Base-by-base conservation (phyloP, 2,329 filamentous ascomycete species). In the Neofusicoccum sp. region DNA sequence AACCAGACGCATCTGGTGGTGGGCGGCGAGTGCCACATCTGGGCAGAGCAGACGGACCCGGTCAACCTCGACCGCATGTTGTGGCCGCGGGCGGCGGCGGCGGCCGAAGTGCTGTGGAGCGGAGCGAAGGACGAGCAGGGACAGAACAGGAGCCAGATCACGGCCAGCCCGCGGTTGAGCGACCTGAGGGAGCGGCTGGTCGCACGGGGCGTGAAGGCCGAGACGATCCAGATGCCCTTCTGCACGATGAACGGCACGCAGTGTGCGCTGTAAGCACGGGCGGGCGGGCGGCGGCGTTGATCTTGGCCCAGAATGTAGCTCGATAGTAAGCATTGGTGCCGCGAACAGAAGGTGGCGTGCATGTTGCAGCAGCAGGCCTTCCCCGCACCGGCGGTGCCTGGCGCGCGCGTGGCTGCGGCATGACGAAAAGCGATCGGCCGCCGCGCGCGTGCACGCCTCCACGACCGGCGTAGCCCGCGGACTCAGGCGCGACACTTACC, bases 11-110 rank as follows among this genome's bases (percentile, higher is more conserved):
- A 87, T 69, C 82, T 90, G 11, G 87, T 96, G 2, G 73, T 95
- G 7, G 92, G 92, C 45, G 92, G 91, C 28, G 92, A 96, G 77
- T 85, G 88, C 14, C 89, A 90, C 60, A 84, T 91, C 61, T 96
- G 91, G 91, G 84, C 83, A 64, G 92, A 96, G 71, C 83, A 86
- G 77, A 88, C 88, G 6, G 92, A 96, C 73, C 76, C 84, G 3
- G 77, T 85, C n/a, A 92, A 88, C 71, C 72, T 96, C 12, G 90
- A 96, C 76, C 78, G 78, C 36, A 85, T 90, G 73, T 76, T 93
- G 7, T 96, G 91, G 91, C 91, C 91, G 6, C 82, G 91, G 5
- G 86, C 85, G 1, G 84, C 83, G 56, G 90, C 89, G 0, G 89
- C 87, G 0, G 89, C 84, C 28, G 91, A 96, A 76, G 86, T 93